Base-by-base conservation (phyloP, 2,329 filamentous ascomycete genomes). In the Scedosporium aurantiacum region DNA sequence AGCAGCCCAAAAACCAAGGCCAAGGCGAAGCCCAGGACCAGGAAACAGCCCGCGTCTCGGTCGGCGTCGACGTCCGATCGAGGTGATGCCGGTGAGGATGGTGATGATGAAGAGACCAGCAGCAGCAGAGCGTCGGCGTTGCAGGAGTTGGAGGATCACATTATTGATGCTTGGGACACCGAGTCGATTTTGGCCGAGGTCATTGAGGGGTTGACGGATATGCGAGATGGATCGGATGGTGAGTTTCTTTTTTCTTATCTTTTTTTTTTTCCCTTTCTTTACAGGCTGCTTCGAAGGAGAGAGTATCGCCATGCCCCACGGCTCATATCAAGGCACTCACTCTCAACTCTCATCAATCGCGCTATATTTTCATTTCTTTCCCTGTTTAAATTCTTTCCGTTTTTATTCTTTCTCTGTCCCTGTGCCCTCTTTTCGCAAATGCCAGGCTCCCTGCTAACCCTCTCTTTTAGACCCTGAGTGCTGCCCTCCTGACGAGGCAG, bases 401-500 rank as follows among this genome's bases (percentile, higher is more conserved):
- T 18, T 41, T 32, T 63, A 62, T 59, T 61, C 21, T 28, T 58
- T 54, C 58, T 12, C 41, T 54, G 10, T 57, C 41, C 62, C 41
- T 37, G 25, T 41, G 23, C n/a, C 10, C 32, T 4, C 32, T 37
- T 37, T 37, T 14, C 32, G 3, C 8, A 4, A 27, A 37, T 37
- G 14, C 32, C 28, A 32, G 7, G 28, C 28, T 32, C 21, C 47
- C 21, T 37, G 25, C 45, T 43, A 56, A 60, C 59, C 32, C 61
- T 67, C 72, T 57, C 65, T 66, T 45, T 41, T 52, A 61, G 75
- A 75, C 67, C 70, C 81, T 43, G 80, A 81, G 63, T 75, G 76
- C 27, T 90, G 87, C 74, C 85, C 85, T 1, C 77, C 84, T 10
- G 83, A 89, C 64, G 88, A 96, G 74, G 84, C 88, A 27, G 76